Evolutionary conservation across 495 filamentous ascomycete species (phyloP).

Genomic region (Tuber melanosporum): DNA sequence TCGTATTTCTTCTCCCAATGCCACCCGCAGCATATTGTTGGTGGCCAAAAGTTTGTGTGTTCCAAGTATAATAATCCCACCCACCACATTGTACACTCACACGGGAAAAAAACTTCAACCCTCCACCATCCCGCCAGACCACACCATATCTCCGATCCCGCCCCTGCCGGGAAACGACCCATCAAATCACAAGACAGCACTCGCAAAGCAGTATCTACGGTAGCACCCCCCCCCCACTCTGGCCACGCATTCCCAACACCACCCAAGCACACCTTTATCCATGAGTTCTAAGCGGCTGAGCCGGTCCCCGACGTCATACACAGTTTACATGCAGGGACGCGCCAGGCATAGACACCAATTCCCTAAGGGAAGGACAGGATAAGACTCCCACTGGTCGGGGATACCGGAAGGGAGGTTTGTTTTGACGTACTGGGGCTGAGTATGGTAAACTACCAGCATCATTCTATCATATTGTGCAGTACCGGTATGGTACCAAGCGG

Average conservation of each 20-base stretch:
- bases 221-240: background rate
- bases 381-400: background rate
- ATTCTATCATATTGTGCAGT: background rate
- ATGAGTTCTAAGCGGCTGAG: background rate
- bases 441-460: background rate
- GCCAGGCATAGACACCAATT: background rate
- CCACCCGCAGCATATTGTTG: background rate
- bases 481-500: background rate
- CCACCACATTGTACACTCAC: background rate
- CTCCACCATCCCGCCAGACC: background rate
- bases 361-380: background rate
- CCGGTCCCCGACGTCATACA: background rate
- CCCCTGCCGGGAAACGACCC: background rate
- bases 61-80: too few species aligned
- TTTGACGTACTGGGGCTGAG: background rate
- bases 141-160: background rate
- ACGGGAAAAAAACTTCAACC: background rate
- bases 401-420: background rate
- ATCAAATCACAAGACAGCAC: background rate
- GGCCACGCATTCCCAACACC: slow-evolving; percentile 1
- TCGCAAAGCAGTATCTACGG: background rate
- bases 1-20: background rate
- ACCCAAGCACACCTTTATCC: background rate
- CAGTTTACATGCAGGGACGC: background rate
- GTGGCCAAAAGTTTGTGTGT: too few species aligned